Evolutionary conservation across 1,139 yeast species (phyloP), one percentile per base, ranked within the genome.

Genomic region (Yamadazyma trypodendri): DNA sequence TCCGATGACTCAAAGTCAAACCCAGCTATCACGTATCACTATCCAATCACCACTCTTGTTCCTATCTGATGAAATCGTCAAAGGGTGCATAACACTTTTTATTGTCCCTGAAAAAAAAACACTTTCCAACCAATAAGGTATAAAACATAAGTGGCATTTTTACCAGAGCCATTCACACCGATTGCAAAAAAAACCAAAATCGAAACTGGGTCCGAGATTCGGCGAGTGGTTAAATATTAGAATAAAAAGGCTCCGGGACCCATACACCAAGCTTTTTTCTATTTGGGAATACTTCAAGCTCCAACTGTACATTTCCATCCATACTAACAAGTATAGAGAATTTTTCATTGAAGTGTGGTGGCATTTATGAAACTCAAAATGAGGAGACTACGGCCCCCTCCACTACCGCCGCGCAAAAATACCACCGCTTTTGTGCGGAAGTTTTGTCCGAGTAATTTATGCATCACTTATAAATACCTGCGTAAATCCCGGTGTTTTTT

Each of bases 61-160:
- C n/a, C n/a, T n/a, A n/a, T n/a, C n/a, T n/a, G n/a, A n/a, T n/a
- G n/a, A 10, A 11, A 23, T 23, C 12, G n/a, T 23, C 12, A 10
- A 23, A 23, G 12, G n/a, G 9, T 10, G n/a, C 25, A 23, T 23
- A 10, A 7, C n/a, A 7, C 7, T 10, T 24, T 23, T 23, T 23
- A 5, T 24, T 8, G 4, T 11, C 12, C 12, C 8, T 12, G 11
- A 12, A 12, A 12, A 12, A 12, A 12, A 12, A 24, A 5, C 15
- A 12, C 12, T 6, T 12, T 4, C 6, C 15, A 12, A 12, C 28
- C 28, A 24, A 24, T 24, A 24, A 24, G 28, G 28, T 24, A 24
- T 9, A 4, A 8, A 38, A 28, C 42, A 39, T 36, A 32, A 32
- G 30, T 33, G 42, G 42, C 42, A 39, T 39, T 37, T 36, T 36